Conservation (phyloP, 257 asterid species). For the Ilex asprella region DNA sequence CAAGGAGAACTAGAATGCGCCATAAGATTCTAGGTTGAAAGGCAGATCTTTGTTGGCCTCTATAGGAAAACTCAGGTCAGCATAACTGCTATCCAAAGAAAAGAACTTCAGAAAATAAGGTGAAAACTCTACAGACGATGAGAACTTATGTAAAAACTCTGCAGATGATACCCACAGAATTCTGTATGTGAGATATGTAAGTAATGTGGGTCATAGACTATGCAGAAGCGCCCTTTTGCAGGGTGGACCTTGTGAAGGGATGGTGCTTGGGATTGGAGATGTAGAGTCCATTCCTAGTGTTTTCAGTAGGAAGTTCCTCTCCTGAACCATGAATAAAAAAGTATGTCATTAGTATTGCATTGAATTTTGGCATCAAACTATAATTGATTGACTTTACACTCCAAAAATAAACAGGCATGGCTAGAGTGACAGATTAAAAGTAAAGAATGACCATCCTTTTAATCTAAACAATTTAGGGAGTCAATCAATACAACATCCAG, state of each 20-base stretch:
- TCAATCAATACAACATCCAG: too few relatives aligned
- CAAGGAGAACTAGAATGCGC: constrained; percentile 52
- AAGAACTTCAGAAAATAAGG: constrained; percentile 34
- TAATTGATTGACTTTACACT: too few relatives aligned
- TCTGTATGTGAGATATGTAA: constrained; percentile 15
- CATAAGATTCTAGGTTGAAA: constrained; percentile 54
- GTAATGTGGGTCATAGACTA: constrained; percentile 58
- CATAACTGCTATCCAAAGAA: constrained; percentile 54
- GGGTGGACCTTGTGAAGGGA: constrained; percentile 66
- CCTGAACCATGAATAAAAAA: constrained; percentile 50
- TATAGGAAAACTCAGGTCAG: constrained; percentile 58
- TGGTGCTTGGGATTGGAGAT: constrained; percentile 35
- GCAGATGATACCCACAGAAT: constrained; percentile 27
- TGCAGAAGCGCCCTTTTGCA: constrained; percentile 99
- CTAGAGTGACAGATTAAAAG: too few relatives aligned
- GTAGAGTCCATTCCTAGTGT: constrained; percentile 87
- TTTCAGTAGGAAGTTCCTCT: constrained; percentile 81
- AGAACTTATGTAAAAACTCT: constrained; percentile 30
- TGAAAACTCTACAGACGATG: constrained; percentile 29
- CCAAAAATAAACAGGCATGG: too few relatives aligned
- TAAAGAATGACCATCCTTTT: too few relatives aligned
- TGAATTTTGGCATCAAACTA: too few relatives aligned
- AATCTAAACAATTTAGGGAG: too few relatives aligned
- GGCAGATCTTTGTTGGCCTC: constrained; percentile 75
- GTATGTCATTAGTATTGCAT: too few relatives aligned